A percentile compares a stretch with the other conserved stretches of the same genome.
Evolutionary conservation across 495 filamentous ascomycete species (phyloP).

Genomic region (Lophiotrema nucula): DNA sequence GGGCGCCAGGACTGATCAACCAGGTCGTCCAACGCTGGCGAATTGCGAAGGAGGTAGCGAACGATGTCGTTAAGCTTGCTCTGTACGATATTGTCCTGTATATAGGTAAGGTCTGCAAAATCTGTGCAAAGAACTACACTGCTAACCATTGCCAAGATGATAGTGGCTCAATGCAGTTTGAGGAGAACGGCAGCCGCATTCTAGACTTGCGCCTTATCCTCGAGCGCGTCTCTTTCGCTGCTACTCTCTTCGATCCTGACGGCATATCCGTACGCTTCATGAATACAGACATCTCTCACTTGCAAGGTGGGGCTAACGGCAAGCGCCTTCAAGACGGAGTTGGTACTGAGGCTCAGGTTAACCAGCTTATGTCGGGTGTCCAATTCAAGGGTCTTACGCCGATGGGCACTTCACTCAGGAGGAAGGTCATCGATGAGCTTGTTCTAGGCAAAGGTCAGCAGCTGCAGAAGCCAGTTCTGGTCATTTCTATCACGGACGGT

Average conservation of each 20-base stretch:
- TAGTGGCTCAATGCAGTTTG: slow-evolving; percentile 69
- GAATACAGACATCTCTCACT: slow-evolving; percentile 48
- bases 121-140: not conserved
- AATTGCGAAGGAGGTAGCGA: slow-evolving; percentile 61
- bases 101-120: too few relatives aligned
- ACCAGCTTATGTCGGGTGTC: slow-evolving; percentile 55
- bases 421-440: slow-evolving; percentile 63
- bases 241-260: slow-evolving; percentile 68
- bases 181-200: slow-evolving; percentile 64
- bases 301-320: slow-evolving; percentile 14
- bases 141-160: slow-evolving; percentile 58
- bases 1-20: slow-evolving; percentile 48
- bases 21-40: slow-evolving; percentile 55
- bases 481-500: slow-evolving; percentile 72
- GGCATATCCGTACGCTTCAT: slow-evolving; percentile 71
- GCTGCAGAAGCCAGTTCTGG: slow-evolving; percentile 63
- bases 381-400: slow-evolving; percentile 69
- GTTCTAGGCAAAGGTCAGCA: slow-evolving; percentile 53
- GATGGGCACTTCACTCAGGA: slow-evolving; percentile 59
- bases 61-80: slow-evolving; percentile 65
- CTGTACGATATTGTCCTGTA: slow-evolving; percentile 68
- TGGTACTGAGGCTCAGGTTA: slow-evolving; percentile 56
- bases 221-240: slow-evolving; percentile 59
- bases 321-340: slow-evolving; percentile 50
- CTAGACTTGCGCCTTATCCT: slow-evolving; percentile 64